These are phyloP conservation scores for Mortierella sp. DNA, from an alignment of 371 early-diverging fungal species.

Conservation along the genomic window DNA sequence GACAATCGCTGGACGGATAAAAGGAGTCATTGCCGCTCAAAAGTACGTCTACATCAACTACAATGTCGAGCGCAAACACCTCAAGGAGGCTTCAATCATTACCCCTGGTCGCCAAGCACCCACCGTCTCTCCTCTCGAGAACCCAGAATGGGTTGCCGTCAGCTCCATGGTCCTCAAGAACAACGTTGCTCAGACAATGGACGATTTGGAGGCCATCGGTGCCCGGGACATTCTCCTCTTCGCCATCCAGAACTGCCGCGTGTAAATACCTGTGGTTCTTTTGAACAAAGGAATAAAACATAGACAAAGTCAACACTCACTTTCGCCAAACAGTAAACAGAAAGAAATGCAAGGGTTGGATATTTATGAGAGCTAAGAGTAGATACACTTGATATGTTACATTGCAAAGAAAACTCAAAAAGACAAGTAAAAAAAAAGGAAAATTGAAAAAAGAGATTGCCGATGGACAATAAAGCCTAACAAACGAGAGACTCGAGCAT, in stretches of 20 bases:
- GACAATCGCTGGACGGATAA: conserved; percentile 85
- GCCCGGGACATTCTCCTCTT: conserved; percentile 94
- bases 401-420: not conserved
- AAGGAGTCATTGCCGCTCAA: conserved; percentile 92
- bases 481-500: conserved; percentile 49
- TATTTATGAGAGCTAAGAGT: not conserved
- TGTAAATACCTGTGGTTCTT: conserved; percentile 24
- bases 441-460: not conserved
- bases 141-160: conserved; percentile 93
- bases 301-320: not conserved
- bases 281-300: too few species aligned
- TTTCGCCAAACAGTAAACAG: not conserved
- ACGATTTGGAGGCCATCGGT: conserved; percentile 88
- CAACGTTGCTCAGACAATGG: conserved; percentile 89
- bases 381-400: conserved; percentile 3
- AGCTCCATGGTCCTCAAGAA: conserved; percentile 90
- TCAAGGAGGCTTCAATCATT: conserved; percentile 77
- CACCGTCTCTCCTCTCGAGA: conserved; percentile 88
- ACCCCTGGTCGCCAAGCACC: conserved; percentile 96
- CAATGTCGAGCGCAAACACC: conserved; percentile 79
- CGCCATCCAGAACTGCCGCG: conserved; percentile 85
- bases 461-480: not conserved
- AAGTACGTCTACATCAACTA: conserved; percentile 92
- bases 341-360: not conserved
- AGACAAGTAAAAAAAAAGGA: not conserved